Evolutionary conservation across 1,284 basidiomycete genomes (phyloP), one percentile per base, ranked within the genome.

Genomic region (Boletus smithii): DNA sequence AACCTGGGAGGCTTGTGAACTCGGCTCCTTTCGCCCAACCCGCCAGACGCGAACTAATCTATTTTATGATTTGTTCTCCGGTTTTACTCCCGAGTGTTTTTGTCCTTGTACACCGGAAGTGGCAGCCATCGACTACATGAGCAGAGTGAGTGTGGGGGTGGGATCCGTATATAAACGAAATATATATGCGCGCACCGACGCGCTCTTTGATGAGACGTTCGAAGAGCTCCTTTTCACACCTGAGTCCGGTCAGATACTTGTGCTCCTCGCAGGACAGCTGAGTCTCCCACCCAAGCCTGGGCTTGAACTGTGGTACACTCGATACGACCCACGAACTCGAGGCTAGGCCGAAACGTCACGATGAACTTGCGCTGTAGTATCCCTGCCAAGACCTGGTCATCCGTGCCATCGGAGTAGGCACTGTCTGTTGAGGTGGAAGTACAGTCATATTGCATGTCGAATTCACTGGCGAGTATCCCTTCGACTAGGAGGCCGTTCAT

Each of bases 151-250:
- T 14, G 14, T 11, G 32, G 5, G 9, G 22, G n/a, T 14, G 20
- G 14, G 17, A 11, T 20, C 27, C 18, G 4, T 11, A 24, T 5
- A 29, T 27, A 20, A 44, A 26, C 9, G 11, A 35, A 49, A 34
- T 32, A 29, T 23, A 77, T 89, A 59, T 57, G 94, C 94, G 35
- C 85, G n/a, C n/a, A n/a, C n/a, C n/a, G n/a, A n/a, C 90, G 45
- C 91, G 83, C 68, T 98, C 95, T 56, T 85, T 88, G 64, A 99
- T 98, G 22, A 99, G 71, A 48, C 85, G 77, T 69, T 97, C 91
- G 63, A 99, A 99, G 0, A 93, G 84, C 49, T 97, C 91, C 64
- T 97, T 97, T 70, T 99, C 95, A 52, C 86, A 80, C 39, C 93
- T 74, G 42, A 97, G 80, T 1, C 85, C 87, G 30, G 89, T 88